Evolutionary conservation across 345 rosid genomes (phyloP).

Genomic region (Iberis pinnata): DNA sequence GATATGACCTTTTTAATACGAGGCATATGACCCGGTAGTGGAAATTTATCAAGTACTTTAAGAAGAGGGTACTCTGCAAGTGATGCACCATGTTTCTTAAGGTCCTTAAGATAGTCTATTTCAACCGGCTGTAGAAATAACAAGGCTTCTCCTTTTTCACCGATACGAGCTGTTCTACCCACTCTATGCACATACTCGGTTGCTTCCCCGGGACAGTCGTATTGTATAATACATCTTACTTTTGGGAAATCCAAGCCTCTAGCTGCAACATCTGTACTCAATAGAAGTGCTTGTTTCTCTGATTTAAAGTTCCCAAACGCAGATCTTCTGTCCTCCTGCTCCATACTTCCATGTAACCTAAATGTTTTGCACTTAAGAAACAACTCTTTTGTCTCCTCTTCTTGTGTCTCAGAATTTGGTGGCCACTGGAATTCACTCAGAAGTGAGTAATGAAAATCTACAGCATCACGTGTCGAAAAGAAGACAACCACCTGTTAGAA

Average conservation of each 20-base stretch:
- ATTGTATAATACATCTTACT: constrained; percentile 88
- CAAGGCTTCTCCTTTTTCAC: constrained; percentile 82
- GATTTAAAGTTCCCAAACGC: constrained; percentile 66
- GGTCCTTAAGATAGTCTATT: constrained; percentile 66
- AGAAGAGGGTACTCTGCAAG: constrained; percentile 69
- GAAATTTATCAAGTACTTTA: constrained; percentile 66
- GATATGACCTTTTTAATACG: constrained; percentile 41
- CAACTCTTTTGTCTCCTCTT: constrained; percentile 37
- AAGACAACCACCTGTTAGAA: constrained; percentile 75
- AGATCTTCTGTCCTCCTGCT: constrained; percentile 79
- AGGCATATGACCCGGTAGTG: constrained; percentile 41
- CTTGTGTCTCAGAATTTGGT: constrained; percentile 40
- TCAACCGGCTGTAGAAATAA: constrained; percentile 85
- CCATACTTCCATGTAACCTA: constrained; percentile 87
- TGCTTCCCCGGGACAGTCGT: constrained; percentile 99
- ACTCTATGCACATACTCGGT: constrained; percentile 98
- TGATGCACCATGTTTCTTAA: constrained; percentile 79
- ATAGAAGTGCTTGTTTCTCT: constrained; percentile 72
- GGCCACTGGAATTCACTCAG: constrained; percentile 65
- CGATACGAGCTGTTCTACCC: constrained; percentile 92
- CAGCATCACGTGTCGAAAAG: constrained; percentile 98
- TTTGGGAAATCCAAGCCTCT: constrained; percentile 94
- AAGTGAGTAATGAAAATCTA: constrained; percentile 82
- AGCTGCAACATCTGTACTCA: constrained; percentile 85
- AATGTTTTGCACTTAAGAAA: constrained; percentile 68